phyloP scores from a whole-genome alignment of 2,329 filamentous ascomycete genomes.

The Trichoderma pleuroti region DNA sequence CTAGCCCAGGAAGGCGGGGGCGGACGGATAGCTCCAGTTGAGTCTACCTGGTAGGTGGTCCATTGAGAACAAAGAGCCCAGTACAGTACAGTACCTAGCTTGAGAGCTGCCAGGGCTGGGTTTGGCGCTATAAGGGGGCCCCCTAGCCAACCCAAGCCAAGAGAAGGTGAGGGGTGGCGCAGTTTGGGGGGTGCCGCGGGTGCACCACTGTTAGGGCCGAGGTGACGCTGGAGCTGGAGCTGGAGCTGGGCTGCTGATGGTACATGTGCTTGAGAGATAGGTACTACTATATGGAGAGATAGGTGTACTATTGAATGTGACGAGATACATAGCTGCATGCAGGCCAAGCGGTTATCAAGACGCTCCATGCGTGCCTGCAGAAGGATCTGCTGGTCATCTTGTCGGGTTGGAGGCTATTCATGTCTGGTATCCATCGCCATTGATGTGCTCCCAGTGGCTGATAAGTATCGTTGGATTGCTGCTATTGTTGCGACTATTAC shows the following conservation, averaged over 20 bases:
- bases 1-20: not conserved
- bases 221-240: not conserved
- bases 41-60: too few species aligned
- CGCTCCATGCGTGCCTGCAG: not conserved
- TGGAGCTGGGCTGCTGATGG: not conserved
- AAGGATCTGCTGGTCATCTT: not conserved
- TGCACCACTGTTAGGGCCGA: not conserved
- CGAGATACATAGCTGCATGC: too few species aligned
- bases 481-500: not conserved
- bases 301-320: too few species aligned
- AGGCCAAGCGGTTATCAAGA: not conserved
- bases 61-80: too few species aligned
- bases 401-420: too few species aligned
- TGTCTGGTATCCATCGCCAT: not conserved
- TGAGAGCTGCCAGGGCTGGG: not conserved
- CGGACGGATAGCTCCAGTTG: not conserved
- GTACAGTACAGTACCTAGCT: too few species aligned
- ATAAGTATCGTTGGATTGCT: not conserved
- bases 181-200: not conserved
- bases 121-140: conserved; percentile 3
- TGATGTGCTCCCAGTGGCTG: not conserved
- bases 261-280: too few species aligned
- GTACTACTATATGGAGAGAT: too few species aligned
- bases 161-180: not conserved
- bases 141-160: not conserved